Evolutionary conservation across 164 flowering plant species (phyloP), one percentile per base, ranked within the genome.

Genomic region (Stephania cephalantha): DNA sequence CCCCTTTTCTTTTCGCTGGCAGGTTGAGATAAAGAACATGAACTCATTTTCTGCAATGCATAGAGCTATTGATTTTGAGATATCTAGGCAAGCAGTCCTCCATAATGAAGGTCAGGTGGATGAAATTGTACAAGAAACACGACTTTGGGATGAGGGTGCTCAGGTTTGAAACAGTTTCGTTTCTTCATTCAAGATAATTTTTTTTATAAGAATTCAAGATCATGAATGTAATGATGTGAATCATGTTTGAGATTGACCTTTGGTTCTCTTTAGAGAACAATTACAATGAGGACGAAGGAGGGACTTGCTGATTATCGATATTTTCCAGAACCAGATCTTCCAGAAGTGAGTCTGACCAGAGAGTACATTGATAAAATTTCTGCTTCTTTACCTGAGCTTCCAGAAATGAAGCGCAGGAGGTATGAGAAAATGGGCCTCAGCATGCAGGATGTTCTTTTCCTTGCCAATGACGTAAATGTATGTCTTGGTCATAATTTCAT

Each of bases 241-340:
- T 35, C 9, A 65, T 31, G 10, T 48, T 45, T 31, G 18, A 35
- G 10, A 25, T 73, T 9, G 72, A 72, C 29, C 52, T 35, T 73
- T 76, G 46, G 69, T 73, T 7, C 55, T 76, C 48, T 69, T 73
- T 78, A 91, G 97, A 89, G 81, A 91, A 91, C 97, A 76, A 78
- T 87, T 67, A 87, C 97, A 66, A 95, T 95, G 99, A 89, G 97
- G 84, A 95, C 87, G 84, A 95, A 93, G 85, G 96, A 91, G 85
- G 97, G 99, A 64, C 96, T 93, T 78, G 79, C 99, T 52, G 97
- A 95, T 83, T 95, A 95, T 75, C 84, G 97, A 65, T 91, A 93
- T 81, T 95, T 93, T 77, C 99, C 97, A n/a, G 97, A 93, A 80
- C 99, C 97, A 67, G 97, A 95, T 79, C 93, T 93, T 78, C 93